phyloP scores from a whole-genome alignment of 139 green algal species.

The Dunaliella primolecta region DNA sequence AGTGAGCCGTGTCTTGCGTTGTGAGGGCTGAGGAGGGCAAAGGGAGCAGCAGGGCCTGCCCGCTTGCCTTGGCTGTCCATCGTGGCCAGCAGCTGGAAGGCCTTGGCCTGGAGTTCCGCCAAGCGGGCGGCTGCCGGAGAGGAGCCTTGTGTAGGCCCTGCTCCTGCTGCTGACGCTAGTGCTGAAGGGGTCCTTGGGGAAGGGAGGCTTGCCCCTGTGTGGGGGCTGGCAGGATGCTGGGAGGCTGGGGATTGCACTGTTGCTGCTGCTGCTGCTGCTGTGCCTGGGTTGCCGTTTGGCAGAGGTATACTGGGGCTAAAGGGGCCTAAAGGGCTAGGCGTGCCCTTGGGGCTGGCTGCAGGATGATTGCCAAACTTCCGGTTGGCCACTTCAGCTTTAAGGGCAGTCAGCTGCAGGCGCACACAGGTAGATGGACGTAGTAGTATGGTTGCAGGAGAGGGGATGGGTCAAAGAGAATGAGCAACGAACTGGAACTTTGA shows the following conservation, averaged over 20 bases:
- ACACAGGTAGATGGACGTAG: neutral
- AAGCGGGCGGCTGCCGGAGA: neutral
- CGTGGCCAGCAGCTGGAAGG: neutral
- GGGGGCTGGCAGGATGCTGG: neutral
- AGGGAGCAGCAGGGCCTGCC: no score
- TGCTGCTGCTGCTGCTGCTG: neutral
- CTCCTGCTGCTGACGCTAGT: no score
- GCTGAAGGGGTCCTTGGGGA: no score
- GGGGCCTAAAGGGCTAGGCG: no score
- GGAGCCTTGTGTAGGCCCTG: no score
- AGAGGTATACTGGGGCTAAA: neutral
- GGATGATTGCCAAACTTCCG: neutral
- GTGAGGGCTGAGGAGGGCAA: no score
- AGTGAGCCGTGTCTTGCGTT: neutral
- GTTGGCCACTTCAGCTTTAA: neutral
- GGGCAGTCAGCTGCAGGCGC: neutral
- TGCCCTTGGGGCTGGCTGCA: neutral
- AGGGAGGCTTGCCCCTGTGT: no score
- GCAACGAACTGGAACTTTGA: no score
- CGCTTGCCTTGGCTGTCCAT: neutral
- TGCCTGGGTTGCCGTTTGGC: neutral
- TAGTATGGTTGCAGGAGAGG: no score
- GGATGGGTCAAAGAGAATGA: no score
- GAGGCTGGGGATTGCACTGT: neutral
- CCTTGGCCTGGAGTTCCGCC: neutral